phyloP scores from a whole-genome alignment of 2,329 filamentous ascomycete species.

The Penicillium sclerotiorum region DNA sequence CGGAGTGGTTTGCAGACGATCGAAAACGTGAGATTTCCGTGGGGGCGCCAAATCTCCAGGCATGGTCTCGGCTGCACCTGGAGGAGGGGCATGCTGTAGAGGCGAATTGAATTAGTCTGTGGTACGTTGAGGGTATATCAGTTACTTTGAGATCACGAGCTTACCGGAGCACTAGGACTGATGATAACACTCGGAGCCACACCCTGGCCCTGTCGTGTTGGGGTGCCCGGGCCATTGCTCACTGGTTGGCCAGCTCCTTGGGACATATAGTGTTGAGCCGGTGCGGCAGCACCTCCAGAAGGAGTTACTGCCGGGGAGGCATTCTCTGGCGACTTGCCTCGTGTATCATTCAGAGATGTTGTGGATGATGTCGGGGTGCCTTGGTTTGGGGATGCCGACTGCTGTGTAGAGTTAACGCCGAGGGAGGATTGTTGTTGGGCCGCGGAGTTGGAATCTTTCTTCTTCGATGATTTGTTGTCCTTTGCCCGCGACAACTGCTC shows the following conservation, averaged over 20 bases:
- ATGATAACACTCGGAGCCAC: slow-evolving; percentile 88
- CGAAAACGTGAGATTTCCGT: slow-evolving; percentile 89
- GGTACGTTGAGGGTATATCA: too few species aligned
- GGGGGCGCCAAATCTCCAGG: slow-evolving; percentile 94
- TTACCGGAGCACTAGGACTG: slow-evolving; percentile 88
- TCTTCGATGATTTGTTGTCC: slow-evolving; percentile 78
- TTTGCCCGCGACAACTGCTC: slow-evolving; percentile 91
- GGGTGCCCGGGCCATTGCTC: slow-evolving; percentile 61
- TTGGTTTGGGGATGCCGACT: slow-evolving; percentile 63
- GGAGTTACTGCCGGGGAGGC: slow-evolving; percentile 33
- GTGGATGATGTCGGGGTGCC: slow-evolving; percentile 86
- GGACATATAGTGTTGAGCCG: slow-evolving; percentile 43
- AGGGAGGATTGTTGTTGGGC: slow-evolving; percentile 69
- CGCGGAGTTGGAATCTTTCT: slow-evolving; percentile 68
- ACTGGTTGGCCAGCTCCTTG: slow-evolving; percentile 39
- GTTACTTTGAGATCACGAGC: slow-evolving; percentile 35
- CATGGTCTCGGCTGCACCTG: slow-evolving; percentile 95
- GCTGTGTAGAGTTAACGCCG: slow-evolving; percentile 52
- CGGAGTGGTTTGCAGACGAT: slow-evolving; percentile 87
- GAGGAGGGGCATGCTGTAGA: slow-evolving; percentile 80
- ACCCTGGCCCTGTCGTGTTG: slow-evolving; percentile 62
- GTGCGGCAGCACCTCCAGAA: slow-evolving; percentile 30
- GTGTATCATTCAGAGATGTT: slow-evolving; percentile 79
- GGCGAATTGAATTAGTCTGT: too few species aligned
- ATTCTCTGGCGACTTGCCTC: slow-evolving; percentile 70